Percentiles rank a stretch among this genome's conserved stretches.
Conservation (phyloP, 139 green algal species). For the Nannochloris sp. region DNA sequence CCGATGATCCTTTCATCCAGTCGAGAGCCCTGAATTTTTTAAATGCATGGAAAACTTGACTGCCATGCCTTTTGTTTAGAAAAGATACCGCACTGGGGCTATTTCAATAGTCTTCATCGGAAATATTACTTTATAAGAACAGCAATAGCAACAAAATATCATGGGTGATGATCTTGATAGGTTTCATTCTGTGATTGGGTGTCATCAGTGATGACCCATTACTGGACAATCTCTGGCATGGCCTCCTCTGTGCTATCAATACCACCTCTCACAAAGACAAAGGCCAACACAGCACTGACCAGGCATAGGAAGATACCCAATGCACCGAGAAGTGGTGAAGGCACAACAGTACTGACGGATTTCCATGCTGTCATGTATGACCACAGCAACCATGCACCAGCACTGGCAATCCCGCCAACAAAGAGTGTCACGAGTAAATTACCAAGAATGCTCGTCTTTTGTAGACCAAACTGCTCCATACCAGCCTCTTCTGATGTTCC, state of each 20-base stretch:
- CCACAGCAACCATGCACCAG: conserved; percentile 9
- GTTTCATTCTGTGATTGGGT: too few species aligned
- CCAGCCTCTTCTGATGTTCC: conserved; percentile 37
- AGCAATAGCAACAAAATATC: too few species aligned
- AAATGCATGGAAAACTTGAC: too few species aligned
- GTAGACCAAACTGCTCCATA: conserved; percentile 46
- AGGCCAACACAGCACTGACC: background rate
- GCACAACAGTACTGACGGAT: background rate
- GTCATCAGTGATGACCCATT: too few species aligned
- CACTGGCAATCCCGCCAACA: background rate
- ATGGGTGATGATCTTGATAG: too few species aligned
- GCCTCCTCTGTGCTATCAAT: background rate
- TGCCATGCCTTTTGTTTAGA: too few species aligned
- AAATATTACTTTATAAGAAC: too few species aligned
- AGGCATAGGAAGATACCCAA: background rate
- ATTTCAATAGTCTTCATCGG: too few species aligned
- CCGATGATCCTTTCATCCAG: too few species aligned
- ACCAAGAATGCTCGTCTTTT: conserved; percentile 23
- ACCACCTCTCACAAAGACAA: conserved; percentile 5
- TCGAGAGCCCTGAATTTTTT: too few species aligned
- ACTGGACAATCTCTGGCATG: too few species aligned
- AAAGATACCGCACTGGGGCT: too few species aligned
- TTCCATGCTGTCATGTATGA: conserved; percentile 22
- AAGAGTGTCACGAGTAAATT: background rate
- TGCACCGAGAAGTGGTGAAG: conserved; percentile 1